These are phyloP conservation scores for Vitis hybrid DNA, from an alignment of 177 flowering plant species.

Conservation along the genomic window DNA sequence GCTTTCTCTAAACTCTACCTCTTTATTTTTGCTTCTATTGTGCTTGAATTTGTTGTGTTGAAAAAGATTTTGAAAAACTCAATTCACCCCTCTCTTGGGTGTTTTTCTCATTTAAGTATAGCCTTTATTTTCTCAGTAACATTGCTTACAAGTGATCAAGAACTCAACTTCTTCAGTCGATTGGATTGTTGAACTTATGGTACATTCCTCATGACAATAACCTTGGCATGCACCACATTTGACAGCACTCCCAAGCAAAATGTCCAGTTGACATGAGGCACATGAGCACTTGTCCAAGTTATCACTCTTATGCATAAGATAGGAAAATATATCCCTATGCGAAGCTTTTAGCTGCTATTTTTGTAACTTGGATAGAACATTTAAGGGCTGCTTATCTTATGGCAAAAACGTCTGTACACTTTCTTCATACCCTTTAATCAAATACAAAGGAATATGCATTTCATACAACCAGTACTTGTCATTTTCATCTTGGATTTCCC, in stretches of 20 bases:
- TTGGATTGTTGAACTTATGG: slow-evolving; percentile 36
- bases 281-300: slow-evolving; percentile 49
- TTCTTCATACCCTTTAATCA: slow-evolving; percentile 82
- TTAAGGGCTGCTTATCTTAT: slow-evolving; percentile 20
- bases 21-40: no score
- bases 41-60: no score
- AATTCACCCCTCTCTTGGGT: no score
- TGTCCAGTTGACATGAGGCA: slow-evolving; percentile 63
- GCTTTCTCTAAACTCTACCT: no score
- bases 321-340: slow-evolving; percentile 54
- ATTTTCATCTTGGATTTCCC: slow-evolving; percentile 50
- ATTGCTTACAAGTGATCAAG: slow-evolving; percentile 56
- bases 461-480: slow-evolving; percentile 83
- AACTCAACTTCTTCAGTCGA: slow-evolving; percentile 29
- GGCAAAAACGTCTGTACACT: slow-evolving; percentile 19
- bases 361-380: slow-evolving; percentile 40
- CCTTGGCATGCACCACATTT: slow-evolving; percentile 33
- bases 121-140: slow-evolving; percentile 22
- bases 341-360: slow-evolving; percentile 52
- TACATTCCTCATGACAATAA: slow-evolving; percentile 68
- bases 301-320: slow-evolving; percentile 43
- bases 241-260: slow-evolving; percentile 50
- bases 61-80: no score
- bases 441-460: slow-evolving; percentile 70
- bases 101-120: no score